These are phyloP conservation scores for Farysia itapuensis DNA, from an alignment of 1,284 basidiomycete species.

Conservation along the genomic window DNA sequence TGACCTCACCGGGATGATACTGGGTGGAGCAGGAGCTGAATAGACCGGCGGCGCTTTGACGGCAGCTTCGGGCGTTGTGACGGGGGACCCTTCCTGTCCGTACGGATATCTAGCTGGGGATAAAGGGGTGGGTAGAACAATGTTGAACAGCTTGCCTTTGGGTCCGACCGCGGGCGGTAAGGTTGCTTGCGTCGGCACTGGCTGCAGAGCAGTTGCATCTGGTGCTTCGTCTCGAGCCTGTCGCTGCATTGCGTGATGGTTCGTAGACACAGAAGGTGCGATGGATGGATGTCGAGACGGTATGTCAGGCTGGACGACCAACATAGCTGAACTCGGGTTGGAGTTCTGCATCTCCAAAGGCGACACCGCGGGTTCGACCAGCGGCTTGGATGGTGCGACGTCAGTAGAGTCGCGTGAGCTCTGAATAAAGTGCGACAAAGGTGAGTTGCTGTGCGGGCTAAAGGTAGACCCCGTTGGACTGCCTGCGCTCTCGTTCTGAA, in stretches of 20 bases:
- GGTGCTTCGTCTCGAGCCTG: too few relatives aligned
- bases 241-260: too few relatives aligned
- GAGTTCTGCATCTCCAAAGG: too few relatives aligned
- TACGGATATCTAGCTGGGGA: slow-evolving; percentile 34
- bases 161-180: slow-evolving; percentile 19
- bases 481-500: not conserved
- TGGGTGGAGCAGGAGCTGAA: too few relatives aligned
- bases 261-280: too few relatives aligned
- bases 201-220: slow-evolving; percentile 5
- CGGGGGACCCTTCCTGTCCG: slow-evolving; percentile 27
- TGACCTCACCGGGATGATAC: too few relatives aligned
- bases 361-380: too few relatives aligned
- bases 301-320: too few relatives aligned
- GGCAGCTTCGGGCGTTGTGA: slow-evolving; percentile 5
- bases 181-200: not conserved
- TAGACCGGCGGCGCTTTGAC: too few relatives aligned
- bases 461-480: slow-evolving; percentile 5
- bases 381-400: too few relatives aligned
- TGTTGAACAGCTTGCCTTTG: slow-evolving; percentile 32
- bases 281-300: too few relatives aligned
- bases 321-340: too few relatives aligned
- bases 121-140: slow-evolving; percentile 26
- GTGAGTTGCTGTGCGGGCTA: slow-evolving; percentile 23
- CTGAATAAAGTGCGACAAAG: slow-evolving; percentile 21
- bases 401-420: slow-evolving; percentile 12